Evolutionary conservation across 225 moss, liverwort and hornwort genomes (phyloP).

Genomic region (Sphagnum contortum): DNA sequence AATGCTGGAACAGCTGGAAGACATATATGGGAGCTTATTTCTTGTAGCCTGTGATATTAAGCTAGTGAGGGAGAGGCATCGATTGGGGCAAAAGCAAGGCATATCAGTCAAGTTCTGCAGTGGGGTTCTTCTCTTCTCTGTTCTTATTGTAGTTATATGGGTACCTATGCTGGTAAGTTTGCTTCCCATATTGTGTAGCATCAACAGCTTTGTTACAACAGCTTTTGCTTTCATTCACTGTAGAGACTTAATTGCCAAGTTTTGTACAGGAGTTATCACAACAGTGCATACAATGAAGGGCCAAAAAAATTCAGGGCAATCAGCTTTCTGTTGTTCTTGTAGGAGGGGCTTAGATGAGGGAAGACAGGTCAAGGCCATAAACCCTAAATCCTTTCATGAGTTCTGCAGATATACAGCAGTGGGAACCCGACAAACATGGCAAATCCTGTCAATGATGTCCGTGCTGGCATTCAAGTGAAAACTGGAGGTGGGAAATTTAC

Average conservation of each 20-base stretch:
- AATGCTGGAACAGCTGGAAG: slow-evolving; percentile 24
- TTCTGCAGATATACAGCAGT: slow-evolving; percentile 32
- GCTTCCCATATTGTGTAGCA: neutral
- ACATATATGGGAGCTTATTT: slow-evolving; percentile 43
- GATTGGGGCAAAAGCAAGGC: slow-evolving; percentile 32
- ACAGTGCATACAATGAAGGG: too few relatives aligned
- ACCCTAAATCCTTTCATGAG: too few relatives aligned
- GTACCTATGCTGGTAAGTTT: slow-evolving; percentile 33
- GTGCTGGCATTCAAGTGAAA: slow-evolving; percentile 21
- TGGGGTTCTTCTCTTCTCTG: slow-evolving; percentile 32
- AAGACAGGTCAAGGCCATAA: too few relatives aligned
- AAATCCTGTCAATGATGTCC: slow-evolving; percentile 25
- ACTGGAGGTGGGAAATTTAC: slow-evolving; percentile 30
- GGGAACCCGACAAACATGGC: slow-evolving; percentile 36
- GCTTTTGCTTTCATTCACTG: too few relatives aligned
- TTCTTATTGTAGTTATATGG: slow-evolving; percentile 37
- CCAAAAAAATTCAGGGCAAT: too few relatives aligned
- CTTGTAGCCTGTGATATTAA: slow-evolving; percentile 33
- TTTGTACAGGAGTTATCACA: too few relatives aligned
- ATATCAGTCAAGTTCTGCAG: slow-evolving; percentile 32
- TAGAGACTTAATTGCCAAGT: too few relatives aligned
- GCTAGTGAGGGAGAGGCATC: slow-evolving; percentile 25
- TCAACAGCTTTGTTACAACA: too few relatives aligned
- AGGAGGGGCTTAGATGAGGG: too few relatives aligned
- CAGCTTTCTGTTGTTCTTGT: too few relatives aligned